Percentiles rank a stretch among this genome's conserved stretches.
phyloP scores from a whole-genome alignment of 495 filamentous ascomycete genomes.

The Neurospora sp. region DNA sequence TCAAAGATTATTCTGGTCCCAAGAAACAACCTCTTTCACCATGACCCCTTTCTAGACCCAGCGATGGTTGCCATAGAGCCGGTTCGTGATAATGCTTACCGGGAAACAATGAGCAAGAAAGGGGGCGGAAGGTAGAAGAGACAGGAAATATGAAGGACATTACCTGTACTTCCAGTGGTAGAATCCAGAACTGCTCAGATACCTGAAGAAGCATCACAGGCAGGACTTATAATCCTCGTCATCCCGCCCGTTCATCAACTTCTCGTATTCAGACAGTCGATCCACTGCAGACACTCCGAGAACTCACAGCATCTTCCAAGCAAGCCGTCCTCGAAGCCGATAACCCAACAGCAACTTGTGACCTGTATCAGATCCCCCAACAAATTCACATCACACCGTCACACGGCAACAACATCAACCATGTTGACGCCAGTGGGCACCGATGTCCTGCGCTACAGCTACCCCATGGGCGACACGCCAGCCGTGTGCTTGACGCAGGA shows the following conservation, averaged over 20 bases:
- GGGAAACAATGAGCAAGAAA: not conserved
- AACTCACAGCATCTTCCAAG: not conserved
- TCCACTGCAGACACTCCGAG: not conserved
- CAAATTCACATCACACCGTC: not conserved
- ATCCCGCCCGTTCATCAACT: not conserved
- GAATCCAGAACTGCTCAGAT: not conserved
- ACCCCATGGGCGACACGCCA: slow-evolving; percentile 21
- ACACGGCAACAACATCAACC: not conserved
- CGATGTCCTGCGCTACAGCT: not conserved
- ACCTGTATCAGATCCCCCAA: not conserved
- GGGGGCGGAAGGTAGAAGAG: not conserved
- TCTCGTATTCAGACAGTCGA: not conserved
- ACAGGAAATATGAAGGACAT: not conserved
- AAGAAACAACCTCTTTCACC: not conserved
- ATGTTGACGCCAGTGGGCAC: not conserved
- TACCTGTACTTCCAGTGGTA: not conserved
- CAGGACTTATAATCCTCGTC: not conserved
- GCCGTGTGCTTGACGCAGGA: slow-evolving; percentile 18
- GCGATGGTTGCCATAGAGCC: not conserved
- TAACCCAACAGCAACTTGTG: not conserved
- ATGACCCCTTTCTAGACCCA: not conserved
- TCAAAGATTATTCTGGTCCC: not conserved
- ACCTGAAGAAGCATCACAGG: not conserved
- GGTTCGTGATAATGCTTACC: not conserved
- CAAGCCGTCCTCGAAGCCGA: not conserved